Evolutionary conservation across 2,329 filamentous ascomycete species (phyloP).

Genomic region (Fusarium sp.): DNA sequence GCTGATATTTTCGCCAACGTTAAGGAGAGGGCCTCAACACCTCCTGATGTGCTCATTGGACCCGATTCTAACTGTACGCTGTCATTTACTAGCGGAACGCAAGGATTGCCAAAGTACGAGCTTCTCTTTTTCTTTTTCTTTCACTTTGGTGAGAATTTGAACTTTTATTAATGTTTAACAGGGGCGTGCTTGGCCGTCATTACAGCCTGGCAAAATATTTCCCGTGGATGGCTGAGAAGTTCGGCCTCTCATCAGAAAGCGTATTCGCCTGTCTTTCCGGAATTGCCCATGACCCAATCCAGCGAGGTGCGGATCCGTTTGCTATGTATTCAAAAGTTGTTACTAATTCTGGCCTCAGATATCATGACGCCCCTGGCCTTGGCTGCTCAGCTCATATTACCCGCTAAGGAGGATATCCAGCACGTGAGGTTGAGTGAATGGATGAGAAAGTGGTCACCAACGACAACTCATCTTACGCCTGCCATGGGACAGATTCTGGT

Average conservation of each 20-base stretch:
- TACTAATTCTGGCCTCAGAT: conserved; percentile 55
- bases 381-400: conserved; percentile 82
- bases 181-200: conserved; percentile 2
- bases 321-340: background rate
- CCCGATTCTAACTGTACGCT: background rate
- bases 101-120: background rate
- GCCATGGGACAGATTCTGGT: conserved; percentile 96
- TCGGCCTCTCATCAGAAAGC: conserved; percentile 77
- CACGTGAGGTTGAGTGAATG: conserved; percentile 84
- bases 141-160: background rate
- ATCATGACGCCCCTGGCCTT: conserved; percentile 93
- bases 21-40: background rate
- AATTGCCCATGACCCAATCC: conserved; percentile 77
- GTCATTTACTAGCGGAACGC: background rate
- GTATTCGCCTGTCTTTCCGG: conserved; percentile 87
- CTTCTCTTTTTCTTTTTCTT: background rate
- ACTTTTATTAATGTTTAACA: background rate
- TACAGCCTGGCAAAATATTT: conserved; percentile 4
- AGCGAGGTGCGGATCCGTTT: conserved; percentile 51
- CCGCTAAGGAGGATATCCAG: conserved; percentile 83
- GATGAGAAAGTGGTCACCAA: conserved; percentile 81
- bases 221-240: conserved; percentile 54
- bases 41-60: background rate
- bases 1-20: background rate
- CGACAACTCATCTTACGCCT: conserved; percentile 89